Evolutionary conservation across 2,329 filamentous ascomycete genomes (phyloP).

Genomic region (Neonectria punicea): DNA sequence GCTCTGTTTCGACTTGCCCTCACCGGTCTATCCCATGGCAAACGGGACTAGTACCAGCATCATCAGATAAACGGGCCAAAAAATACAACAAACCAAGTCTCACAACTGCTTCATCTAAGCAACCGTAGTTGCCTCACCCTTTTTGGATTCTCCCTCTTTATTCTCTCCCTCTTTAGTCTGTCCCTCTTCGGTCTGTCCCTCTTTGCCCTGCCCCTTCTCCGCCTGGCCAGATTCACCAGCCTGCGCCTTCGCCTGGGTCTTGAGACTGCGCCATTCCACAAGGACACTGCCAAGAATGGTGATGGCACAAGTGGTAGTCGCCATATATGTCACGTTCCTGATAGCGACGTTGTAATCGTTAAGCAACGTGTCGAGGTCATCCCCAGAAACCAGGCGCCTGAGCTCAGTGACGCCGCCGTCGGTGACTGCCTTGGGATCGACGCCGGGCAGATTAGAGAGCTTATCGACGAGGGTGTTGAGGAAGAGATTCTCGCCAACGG

Average conservation of each 20-base stretch:
- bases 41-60: not conserved
- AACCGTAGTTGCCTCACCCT: not conserved
- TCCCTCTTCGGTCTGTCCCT: not conserved
- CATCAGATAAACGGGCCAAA: not conserved
- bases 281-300: conserved; percentile 44
- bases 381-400: not conserved
- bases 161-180: not conserved
- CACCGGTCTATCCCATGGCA: too few relatives aligned
- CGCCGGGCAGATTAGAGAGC: conserved; percentile 47
- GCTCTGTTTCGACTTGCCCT: too few relatives aligned
- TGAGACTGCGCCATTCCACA: conserved; percentile 26
- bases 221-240: too few relatives aligned
- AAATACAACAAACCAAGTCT: not conserved
- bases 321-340: not conserved
- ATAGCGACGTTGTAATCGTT: not conserved
- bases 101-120: not conserved
- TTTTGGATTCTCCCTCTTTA: not conserved
- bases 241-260: not conserved
- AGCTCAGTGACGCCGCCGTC: conserved; percentile 69
- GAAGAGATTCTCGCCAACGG: conserved; percentile 61
- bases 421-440: conserved; percentile 50
- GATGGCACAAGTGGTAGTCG: conserved; percentile 49
- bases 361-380: not conserved
- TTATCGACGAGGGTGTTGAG: conserved; percentile 57
- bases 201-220: not conserved